phyloP scores from a whole-genome alignment of 192 early-diverging fungal genomes.

The Backusella luteola region DNA sequence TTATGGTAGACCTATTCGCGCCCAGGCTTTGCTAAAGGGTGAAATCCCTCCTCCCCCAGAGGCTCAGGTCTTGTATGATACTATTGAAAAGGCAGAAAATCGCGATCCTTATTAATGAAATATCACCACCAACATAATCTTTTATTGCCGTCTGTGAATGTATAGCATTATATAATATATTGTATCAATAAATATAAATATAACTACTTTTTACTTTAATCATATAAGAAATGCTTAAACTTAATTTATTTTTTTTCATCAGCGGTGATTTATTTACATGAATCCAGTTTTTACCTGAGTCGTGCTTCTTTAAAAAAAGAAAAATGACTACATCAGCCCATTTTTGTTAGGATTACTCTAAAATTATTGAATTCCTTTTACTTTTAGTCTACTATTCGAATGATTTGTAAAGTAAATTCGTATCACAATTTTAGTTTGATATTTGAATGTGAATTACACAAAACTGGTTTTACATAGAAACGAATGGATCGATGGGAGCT shows the following conservation, averaged over 20 bases:
- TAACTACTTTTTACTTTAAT: background rate
- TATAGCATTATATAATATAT: background rate
- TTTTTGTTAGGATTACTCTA: no score
- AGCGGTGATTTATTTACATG: background rate
- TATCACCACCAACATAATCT: no score
- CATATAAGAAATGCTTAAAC: background rate
- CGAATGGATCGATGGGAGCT: no score
- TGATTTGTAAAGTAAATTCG: background rate
- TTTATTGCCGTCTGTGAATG: background rate
- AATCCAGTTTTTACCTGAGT: background rate
- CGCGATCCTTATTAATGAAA: slow-evolving; percentile 37
- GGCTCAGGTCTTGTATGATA: slow-evolving; percentile 74
- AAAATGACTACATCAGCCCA: background rate
- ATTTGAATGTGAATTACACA: background rate
- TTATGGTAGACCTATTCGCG: slow-evolving; percentile 71
- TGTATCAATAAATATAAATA: slow-evolving; percentile 5
- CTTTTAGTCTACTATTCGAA: background rate
- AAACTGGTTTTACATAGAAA: no score
- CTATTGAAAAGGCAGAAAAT: slow-evolving; percentile 55
- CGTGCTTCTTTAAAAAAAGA: background rate
- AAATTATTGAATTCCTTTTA: background rate
- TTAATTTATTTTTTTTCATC: background rate
- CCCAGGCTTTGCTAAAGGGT: slow-evolving; percentile 80
- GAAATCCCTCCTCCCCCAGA: slow-evolving; percentile 62
- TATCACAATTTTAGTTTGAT: background rate